phyloP scores from a whole-genome alignment of 140 eudicot genomes.

The Flaveria floridana region DNA sequence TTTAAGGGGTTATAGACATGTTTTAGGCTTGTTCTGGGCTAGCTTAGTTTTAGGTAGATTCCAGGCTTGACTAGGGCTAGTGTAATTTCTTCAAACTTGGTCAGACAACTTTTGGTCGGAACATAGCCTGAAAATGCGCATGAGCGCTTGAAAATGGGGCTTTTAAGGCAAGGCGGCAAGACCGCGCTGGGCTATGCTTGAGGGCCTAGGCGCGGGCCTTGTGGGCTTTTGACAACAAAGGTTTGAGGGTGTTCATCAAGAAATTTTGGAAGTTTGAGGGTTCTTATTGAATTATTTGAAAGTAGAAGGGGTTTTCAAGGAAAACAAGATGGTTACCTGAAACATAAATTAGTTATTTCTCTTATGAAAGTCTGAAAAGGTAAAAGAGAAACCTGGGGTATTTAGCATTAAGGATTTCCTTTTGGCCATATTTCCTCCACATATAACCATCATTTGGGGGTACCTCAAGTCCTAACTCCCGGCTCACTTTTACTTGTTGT shows the following conservation, averaged over 20 bases:
- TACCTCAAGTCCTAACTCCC: conserved; percentile 42
- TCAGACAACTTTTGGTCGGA: no score
- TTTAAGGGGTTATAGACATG: no score
- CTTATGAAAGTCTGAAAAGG: neutral
- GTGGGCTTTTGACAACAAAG: no score
- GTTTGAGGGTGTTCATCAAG: neutral
- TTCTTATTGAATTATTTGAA: neutral
- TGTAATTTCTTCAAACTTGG: neutral
- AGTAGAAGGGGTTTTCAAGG: neutral
- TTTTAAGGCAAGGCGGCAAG: no score
- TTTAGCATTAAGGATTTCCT: conserved; percentile 59
- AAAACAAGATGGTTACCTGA: no score
- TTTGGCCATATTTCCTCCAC: conserved; percentile 95
- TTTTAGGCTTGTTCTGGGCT: no score
- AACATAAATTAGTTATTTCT: no score
- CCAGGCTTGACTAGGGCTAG: neutral
- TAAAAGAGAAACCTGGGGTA: conserved; percentile 58
- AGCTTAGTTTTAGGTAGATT: no score
- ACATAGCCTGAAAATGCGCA: no score
- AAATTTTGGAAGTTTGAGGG: neutral
- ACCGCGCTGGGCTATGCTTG: no score
- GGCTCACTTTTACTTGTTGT: conserved; percentile 40
- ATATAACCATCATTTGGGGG: conserved; percentile 60
- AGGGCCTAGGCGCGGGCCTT: no score
- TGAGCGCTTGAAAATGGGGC: no score